Conservation (phyloP, 75 land plant genomes). For the Cryptomeria japonica region DNA sequence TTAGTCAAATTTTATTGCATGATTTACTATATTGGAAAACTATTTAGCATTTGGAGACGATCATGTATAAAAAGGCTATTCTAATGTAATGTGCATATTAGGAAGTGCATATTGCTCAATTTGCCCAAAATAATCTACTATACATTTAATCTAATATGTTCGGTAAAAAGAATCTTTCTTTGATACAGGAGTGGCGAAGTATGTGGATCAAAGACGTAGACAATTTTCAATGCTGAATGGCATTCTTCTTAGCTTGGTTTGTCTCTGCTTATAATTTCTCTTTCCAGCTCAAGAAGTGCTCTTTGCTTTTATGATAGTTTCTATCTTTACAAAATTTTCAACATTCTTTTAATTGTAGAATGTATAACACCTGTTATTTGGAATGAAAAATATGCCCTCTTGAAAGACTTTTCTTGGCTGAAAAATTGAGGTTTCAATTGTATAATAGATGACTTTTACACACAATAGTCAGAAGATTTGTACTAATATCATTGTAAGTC, state of each 20-base stretch:
- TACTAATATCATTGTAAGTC: neutral
- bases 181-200: conserved; percentile 49
- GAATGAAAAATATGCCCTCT: neutral
- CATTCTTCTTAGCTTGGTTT: conserved; percentile 69
- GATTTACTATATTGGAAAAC: neutral
- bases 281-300: neutral
- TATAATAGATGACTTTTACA: neutral
- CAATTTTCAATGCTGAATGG: conserved; percentile 63
- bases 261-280: neutral
- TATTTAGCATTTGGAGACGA: neutral
- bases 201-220: conserved; percentile 57
- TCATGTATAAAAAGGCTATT: neutral
- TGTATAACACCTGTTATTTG: neutral
- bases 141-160: neutral
- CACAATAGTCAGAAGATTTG: neutral
- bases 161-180: neutral
- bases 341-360: neutral
- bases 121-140: neutral
- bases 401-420: neutral
- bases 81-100: neutral
- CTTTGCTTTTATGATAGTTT: neutral
- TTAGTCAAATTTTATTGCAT: neutral
- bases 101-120: neutral
- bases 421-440: neutral
- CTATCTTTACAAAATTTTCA: neutral